Evolutionary conservation across 768 basidiomycete genomes (phyloP).

Genomic region (Phallus indusiatus): DNA sequence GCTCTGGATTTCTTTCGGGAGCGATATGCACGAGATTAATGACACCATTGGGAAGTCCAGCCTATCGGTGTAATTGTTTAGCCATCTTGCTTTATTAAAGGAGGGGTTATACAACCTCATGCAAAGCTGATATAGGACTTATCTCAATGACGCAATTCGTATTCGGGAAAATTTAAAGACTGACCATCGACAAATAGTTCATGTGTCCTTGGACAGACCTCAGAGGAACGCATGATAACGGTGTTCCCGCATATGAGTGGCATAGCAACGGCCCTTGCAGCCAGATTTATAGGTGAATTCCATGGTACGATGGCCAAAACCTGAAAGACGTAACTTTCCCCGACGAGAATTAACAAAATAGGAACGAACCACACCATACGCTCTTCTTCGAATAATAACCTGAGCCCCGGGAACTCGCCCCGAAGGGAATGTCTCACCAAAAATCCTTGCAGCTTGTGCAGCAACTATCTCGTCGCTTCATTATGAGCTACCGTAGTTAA

Average conservation of each 20-base stretch:
- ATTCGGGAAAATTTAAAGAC: not conserved
- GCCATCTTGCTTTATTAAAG: not conserved
- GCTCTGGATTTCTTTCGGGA: constrained; percentile 30
- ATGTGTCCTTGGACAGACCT: constrained; percentile 39
- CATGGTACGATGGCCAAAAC: constrained; percentile 43
- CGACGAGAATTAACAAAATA: constrained; percentile 13
- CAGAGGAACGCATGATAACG: constrained; percentile 43
- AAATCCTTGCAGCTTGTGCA: constrained; percentile 27
- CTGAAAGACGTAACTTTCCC: constrained; percentile 19
- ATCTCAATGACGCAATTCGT: not conserved
- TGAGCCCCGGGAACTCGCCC: constrained; percentile 31
- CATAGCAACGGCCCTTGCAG: constrained; percentile 34
- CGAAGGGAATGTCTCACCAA: constrained; percentile 37
- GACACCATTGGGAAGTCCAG: constrained; percentile 52
- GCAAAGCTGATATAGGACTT: constrained; percentile 22
- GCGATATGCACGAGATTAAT: constrained; percentile 46
- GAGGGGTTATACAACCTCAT: constrained; percentile 23
- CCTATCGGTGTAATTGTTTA: constrained; percentile 20
- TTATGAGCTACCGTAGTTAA: not conserved
- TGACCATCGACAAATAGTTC: constrained; percentile 30
- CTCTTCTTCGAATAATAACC: constrained; percentile 35
- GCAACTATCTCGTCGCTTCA: constrained; percentile 16
- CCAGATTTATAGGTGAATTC: constrained; percentile 42
- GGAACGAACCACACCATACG: constrained; percentile 38
- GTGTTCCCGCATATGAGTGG: constrained; percentile 50